Evolutionary conservation across 129 eudicot genomes (phyloP).

Genomic region (Escallonia rubra): DNA sequence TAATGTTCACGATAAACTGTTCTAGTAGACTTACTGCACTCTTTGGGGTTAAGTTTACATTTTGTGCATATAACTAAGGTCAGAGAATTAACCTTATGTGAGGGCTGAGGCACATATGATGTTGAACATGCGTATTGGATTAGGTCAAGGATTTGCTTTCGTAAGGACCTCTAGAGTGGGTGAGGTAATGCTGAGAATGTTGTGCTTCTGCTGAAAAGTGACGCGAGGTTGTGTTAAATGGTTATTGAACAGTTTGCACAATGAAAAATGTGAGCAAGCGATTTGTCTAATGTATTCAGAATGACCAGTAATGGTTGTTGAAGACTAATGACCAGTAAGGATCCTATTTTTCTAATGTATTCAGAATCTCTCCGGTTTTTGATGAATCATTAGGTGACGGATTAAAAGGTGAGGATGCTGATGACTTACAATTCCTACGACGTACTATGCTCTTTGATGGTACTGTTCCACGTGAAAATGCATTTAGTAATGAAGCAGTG

Average conservation of each 20-base stretch:
- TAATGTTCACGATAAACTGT: background rate
- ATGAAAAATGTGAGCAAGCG: no score
- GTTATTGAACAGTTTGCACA: no score
- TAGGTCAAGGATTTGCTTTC: no score
- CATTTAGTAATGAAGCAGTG: slow-evolving; percentile 39
- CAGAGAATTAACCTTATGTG: background rate
- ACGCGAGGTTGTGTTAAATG: no score
- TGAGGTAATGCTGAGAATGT: no score
- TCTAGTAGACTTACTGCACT: background rate
- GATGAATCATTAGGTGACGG: slow-evolving; percentile 22
- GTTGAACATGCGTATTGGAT: background rate
- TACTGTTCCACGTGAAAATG: slow-evolving; percentile 40
- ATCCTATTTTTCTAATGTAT: no score
- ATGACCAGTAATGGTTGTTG: no score
- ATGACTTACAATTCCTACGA: slow-evolving; percentile 14
- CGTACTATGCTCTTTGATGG: slow-evolving; percentile 36
- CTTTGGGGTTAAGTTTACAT: background rate
- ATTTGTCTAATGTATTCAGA: no score
- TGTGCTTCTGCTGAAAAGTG: no score
- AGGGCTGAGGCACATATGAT: background rate
- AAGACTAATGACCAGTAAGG: no score
- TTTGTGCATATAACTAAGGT: background rate
- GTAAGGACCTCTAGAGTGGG: no score
- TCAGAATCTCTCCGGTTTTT: no score
- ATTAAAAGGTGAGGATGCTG: slow-evolving; percentile 16